Percentiles rank a stretch among this genome's conserved stretches.
phyloP scores from a whole-genome alignment of 2,329 filamentous ascomycete genomes.

The Chaetomium sp. region DNA sequence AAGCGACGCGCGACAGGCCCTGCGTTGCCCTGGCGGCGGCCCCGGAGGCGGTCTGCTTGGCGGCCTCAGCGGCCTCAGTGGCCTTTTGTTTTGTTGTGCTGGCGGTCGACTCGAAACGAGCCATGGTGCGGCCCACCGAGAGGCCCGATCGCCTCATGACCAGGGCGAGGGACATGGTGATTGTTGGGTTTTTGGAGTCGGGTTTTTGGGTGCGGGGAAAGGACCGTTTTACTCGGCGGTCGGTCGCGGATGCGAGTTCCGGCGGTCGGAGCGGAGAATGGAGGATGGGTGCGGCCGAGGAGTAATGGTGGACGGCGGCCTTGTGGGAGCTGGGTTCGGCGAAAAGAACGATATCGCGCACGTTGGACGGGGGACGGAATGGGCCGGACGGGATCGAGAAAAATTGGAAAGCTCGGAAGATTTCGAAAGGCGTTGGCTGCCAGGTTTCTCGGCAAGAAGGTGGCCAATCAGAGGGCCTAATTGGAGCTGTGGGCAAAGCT shows the following conservation, averaged over 20 bases:
- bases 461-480: constrained; percentile 36
- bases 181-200: constrained; percentile 8
- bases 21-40: constrained; percentile 70
- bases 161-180: constrained; percentile 34
- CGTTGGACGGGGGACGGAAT: constrained; percentile 23
- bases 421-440: constrained; percentile 37
- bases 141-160: constrained; percentile 48
- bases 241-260: constrained; percentile 4
- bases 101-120: constrained; percentile 61
- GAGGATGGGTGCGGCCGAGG: constrained; percentile 16
- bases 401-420: constrained; percentile 41
- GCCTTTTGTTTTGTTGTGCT: constrained; percentile 40
- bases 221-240: background rate
- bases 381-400: constrained; percentile 32
- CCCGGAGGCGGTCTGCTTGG: constrained; percentile 50
- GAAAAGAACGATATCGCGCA: constrained; percentile 35
- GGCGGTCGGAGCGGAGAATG: constrained; percentile 22
- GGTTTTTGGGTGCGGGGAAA: constrained; percentile 2
- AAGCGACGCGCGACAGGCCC: constrained; percentile 79
- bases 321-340: constrained; percentile 26
- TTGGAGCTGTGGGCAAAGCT: constrained; percentile 31
- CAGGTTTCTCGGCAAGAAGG: constrained; percentile 29
- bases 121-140: constrained; percentile 48
- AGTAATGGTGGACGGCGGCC: constrained; percentile 20
- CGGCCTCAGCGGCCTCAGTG: constrained; percentile 44